Base-by-base conservation (phyloP, 164 flowering plant species). In the Buxus sempervirens region DNA sequence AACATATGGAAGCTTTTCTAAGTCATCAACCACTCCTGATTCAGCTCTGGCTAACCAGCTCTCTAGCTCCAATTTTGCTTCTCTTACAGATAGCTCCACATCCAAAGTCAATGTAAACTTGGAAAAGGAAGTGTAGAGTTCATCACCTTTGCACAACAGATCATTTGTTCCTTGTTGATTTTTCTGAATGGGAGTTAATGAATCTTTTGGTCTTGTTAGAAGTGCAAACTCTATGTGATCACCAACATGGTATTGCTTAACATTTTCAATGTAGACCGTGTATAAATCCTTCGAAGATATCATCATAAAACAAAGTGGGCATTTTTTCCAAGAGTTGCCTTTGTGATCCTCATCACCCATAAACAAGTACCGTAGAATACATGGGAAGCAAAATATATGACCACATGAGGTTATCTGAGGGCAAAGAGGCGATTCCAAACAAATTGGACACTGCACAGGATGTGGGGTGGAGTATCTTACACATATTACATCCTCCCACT, bases 381-480 rank as follows among this genome's bases (percentile, higher is more conserved):
- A 95, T 0, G 99, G 96, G 69, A 92, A 92, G 70, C 99, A 95
- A 74, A 89, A 95, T 54, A 95, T 89, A 79, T 95, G 99, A 19
- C 99, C 99, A 69, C 99, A 95, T 20, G 96, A 84, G n/a, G 99
- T 95, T 71, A 95, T 95, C 71, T 95, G 99, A n/a, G 99, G 90
- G 67, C 97, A 90, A 5, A 92, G 75, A 64, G 97, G 99, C 69
- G 75, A 70, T 49, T 90, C 99, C 86, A 95, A 78, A 72, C 99
- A 95, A 77, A 95, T 92, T 18, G 99, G 99, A 74, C 99, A 95
- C 64, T 84, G 92, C 62, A 90, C 94, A 14, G 82, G 81, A 53
- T 71, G 65, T 23, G 98, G 90, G 25, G 97, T 82, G 42, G 85
- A 85, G 73, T 84, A 87, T 70, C 81, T 86, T 28, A 95, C 80